Evolutionary conservation across 208 protist genomes (phyloP), one percentile per base, ranked within the genome.

Genomic region (Trypanosoma boissoni): DNA sequence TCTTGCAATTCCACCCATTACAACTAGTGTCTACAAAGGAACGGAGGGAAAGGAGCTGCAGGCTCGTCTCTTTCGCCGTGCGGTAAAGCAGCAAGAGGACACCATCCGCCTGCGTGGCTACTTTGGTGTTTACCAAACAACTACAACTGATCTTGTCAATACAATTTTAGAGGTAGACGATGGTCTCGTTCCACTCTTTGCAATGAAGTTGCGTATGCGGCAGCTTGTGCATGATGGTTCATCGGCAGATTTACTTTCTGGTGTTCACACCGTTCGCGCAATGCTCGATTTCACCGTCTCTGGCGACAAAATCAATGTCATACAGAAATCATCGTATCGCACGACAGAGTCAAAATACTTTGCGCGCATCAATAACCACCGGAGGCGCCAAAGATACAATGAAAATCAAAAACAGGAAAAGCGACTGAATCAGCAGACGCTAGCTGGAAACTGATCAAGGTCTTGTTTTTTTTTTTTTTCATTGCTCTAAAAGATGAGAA

Each of bases 121-220:
- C 74, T 88, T 95, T 62, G 84, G 84, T 36, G 86, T 91, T 16
- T 95, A 95, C 64, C 85, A 92, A 72, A 90, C 88, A 61, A 91
- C 84, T 57, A 92, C 86, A 48, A 78, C 88, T 27, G 76, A 83
- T 26, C 79, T 88, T 28, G 72, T 95, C 14, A 78, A 89, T 55
- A 86, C 75, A 26, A 76, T 92, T 20, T 76, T 92, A 48, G 83
- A 90, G 39, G 78, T 84, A n/a, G 77, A 92, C 37, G 89, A 92
- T 39, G 83, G 83, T 49, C 83, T 83, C 37, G 68, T 81, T 32
- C 78, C 80, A 6, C 77, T 95, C 24, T 86, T 95, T 60, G 83
- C 89, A 32, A 77, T 92, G 50, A 95, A 92, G 69, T 81, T 92
- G 66, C 75, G 78, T 36, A 87, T 83, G 10, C 74, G 82, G 20